A percentile compares a stretch with the other conserved stretches of the same genome.
These are phyloP conservation scores for Fusarium sp. DNA, from an alignment of 2,329 filamentous ascomycete species.

Conservation along the genomic window DNA sequence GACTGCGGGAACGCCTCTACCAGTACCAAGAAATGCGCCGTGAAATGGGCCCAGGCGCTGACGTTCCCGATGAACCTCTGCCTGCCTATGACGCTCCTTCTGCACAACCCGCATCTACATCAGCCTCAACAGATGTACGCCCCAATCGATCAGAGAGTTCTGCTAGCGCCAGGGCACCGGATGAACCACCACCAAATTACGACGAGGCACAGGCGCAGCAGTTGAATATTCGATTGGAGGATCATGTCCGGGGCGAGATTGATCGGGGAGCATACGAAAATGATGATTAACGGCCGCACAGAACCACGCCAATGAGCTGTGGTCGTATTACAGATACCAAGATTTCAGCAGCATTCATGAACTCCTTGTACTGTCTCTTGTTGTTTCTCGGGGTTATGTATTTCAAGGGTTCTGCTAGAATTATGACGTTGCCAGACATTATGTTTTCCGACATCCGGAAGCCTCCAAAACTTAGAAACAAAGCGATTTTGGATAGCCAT, in stretches of 20 bases:
- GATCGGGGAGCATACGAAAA: conserved; percentile 63
- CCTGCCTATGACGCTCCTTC: conserved; percentile 81
- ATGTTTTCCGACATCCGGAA: not conserved
- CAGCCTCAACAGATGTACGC: conserved; percentile 38
- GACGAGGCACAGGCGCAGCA: conserved; percentile 87
- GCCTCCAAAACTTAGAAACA: not conserved
- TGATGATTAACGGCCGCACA: conserved; percentile 41
- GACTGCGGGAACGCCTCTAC: conserved; percentile 83
- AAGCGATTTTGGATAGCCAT: not conserved
- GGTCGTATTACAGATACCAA: conserved; percentile 40
- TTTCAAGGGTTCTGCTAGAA: conserved; percentile 26
- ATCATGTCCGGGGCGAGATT: conserved; percentile 78
- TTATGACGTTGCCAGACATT: conserved; percentile 5
- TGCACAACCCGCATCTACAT: conserved; percentile 45
- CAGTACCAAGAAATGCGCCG: conserved; percentile 82
- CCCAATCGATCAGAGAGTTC: conserved; percentile 52
- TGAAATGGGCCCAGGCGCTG: conserved; percentile 71
- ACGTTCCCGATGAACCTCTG: conserved; percentile 84
- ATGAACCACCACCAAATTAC: conserved; percentile 90
- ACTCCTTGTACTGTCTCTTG: conserved; percentile 34
- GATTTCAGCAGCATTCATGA: conserved; percentile 37
- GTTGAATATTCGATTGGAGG: conserved; percentile 68
- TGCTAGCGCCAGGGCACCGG: conserved; percentile 58
- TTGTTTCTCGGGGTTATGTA: conserved; percentile 13
- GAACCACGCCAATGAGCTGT: conserved; percentile 31